These are phyloP conservation scores for Phytophthora litchii DNA, from an alignment of 352 stramenopile genomes.

Conservation along the genomic window DNA sequence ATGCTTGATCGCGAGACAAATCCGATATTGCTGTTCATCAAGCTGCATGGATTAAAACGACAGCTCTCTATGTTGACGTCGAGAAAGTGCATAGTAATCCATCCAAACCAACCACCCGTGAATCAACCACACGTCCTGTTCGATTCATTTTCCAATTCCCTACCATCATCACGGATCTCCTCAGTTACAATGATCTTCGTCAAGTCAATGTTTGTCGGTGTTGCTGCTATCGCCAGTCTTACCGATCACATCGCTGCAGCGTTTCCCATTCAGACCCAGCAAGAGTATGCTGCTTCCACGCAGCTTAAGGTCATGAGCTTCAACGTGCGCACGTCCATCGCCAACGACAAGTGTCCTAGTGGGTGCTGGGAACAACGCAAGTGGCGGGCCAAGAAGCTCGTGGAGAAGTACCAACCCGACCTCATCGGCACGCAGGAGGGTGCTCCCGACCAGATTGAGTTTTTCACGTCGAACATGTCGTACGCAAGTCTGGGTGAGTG, in stretches of 20 bases:
- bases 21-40: too few species aligned
- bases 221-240: too few species aligned
- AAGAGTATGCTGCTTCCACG: background rate
- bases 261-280: constrained; percentile 4
- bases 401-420: constrained; percentile 52
- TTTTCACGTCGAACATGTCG: constrained; percentile 44
- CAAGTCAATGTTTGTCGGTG: too few species aligned
- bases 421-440: constrained; percentile 70
- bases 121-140: too few species aligned
- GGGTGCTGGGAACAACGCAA: constrained; percentile 65
- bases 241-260: background rate
- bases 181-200: too few species aligned
- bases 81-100: too few species aligned
- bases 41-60: too few species aligned
- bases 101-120: too few species aligned
- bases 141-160: too few species aligned
- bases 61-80: too few species aligned
- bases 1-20: too few species aligned
- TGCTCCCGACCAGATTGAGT: constrained; percentile 53
- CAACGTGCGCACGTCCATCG: constrained; percentile 62
- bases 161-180: too few species aligned
- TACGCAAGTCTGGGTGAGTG: constrained; percentile 61
- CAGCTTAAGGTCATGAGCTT: constrained; percentile 68
- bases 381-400: constrained; percentile 41
- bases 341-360: constrained; percentile 53